Conservation (phyloP, 768 basidiomycete genomes). For the Termitomyces sp. region DNA sequence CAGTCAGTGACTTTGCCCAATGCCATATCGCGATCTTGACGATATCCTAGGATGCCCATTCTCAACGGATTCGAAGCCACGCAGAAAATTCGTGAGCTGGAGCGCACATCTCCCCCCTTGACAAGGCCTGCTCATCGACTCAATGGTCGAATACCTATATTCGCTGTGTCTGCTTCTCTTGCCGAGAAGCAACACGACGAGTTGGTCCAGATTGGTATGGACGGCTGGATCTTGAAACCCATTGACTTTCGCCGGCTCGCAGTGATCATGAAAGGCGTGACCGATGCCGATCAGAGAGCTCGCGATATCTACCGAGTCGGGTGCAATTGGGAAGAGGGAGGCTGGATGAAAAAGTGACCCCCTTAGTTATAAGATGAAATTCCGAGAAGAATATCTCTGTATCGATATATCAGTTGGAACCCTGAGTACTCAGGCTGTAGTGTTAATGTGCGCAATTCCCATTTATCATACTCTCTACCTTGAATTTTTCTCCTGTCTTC, state of each 20-base stretch:
- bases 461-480: no score
- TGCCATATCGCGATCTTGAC: not conserved
- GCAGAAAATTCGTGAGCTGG: conserved; percentile 56
- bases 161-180: conserved; percentile 78
- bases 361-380: not conserved
- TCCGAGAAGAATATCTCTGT: not conserved
- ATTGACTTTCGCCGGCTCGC: conserved; percentile 70
- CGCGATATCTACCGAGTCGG: conserved; percentile 47
- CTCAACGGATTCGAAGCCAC: conserved; percentile 72
- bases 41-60: conserved; percentile 62
- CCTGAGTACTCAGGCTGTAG: no score
- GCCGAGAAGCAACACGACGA: conserved; percentile 50
- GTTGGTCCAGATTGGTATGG: conserved; percentile 52
- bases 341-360: conserved; percentile 40
- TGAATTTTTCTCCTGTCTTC: no score
- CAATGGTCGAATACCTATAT: conserved; percentile 70
- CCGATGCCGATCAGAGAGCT: conserved; percentile 43
- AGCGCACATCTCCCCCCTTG: conserved; percentile 25
- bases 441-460: no score
- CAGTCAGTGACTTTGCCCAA: conserved; percentile 41
- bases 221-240: conserved; percentile 83
- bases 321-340: conserved; percentile 57
- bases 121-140: conserved; percentile 38
- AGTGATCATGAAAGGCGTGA: conserved; percentile 53
- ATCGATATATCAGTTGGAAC: not conserved